Conservation (phyloP, 2,329 filamentous ascomycete species). For the Aspergillus melleus region DNA sequence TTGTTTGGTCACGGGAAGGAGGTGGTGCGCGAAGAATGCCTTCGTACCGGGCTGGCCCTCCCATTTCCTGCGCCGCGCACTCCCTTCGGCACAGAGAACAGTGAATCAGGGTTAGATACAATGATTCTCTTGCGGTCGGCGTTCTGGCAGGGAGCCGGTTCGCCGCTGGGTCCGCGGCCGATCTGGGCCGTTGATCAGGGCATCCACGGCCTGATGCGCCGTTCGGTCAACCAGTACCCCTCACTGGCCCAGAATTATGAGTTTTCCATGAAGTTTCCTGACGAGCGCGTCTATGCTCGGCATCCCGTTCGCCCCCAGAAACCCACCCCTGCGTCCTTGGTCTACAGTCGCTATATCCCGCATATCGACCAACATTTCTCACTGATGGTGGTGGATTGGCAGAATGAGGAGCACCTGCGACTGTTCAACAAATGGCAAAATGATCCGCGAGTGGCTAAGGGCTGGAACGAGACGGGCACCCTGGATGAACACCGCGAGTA, state of each 20-base stretch:
- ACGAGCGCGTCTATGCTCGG: conserved; percentile 57
- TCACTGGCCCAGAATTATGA: conserved; percentile 38
- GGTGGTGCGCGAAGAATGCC: conserved; percentile 46
- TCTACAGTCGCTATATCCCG: conserved; percentile 78
- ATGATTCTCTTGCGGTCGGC: conserved; percentile 53
- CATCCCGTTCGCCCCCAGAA: conserved; percentile 73
- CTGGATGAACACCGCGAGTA: conserved; percentile 74
- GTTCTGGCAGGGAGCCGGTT: conserved; percentile 71
- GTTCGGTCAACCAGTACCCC: conserved; percentile 28
- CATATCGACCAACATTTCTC: conserved; percentile 75
- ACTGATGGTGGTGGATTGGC: conserved; percentile 71
- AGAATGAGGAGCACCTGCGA: conserved; percentile 62
- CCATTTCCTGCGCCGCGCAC: conserved; percentile 22
- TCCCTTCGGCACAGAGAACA: conserved; percentile 21
- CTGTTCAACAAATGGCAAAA: conserved; percentile 83
- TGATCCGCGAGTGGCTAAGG: conserved; percentile 74
- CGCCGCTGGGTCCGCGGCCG: conserved; percentile 64
- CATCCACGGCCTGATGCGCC: conserved; percentile 28
- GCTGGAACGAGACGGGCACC: conserved; percentile 78
- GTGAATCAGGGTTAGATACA: conserved; percentile 27
- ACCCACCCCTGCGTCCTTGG: conserved; percentile 66
- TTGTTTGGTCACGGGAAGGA: conserved; percentile 31
- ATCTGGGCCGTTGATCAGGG: conserved; percentile 58
- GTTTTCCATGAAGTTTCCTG: conserved; percentile 46
- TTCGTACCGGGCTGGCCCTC: conserved; percentile 32